Percentiles rank a stretch among this genome's conserved stretches.
Evolutionary conservation across 805 yeast species (phyloP).

Genomic region (Wickerhamomyces sydowiorum): DNA sequence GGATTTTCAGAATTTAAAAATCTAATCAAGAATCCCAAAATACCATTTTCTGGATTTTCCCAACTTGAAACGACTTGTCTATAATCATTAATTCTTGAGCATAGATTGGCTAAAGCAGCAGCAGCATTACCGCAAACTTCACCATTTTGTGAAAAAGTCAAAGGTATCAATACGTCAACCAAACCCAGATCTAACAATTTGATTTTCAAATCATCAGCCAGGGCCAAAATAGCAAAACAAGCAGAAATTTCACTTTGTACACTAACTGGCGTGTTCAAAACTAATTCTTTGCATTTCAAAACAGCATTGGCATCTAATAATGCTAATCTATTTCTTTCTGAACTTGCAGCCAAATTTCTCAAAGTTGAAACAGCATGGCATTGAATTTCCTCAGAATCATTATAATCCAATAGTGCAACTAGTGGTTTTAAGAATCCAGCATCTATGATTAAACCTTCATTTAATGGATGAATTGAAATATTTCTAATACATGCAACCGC

Average conservation of each 20-base stretch:
- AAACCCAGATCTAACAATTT: slow-evolving; percentile 79
- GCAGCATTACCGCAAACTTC: slow-evolving; percentile 99
- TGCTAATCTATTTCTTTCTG: slow-evolving; percentile 88
- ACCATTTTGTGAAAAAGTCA: slow-evolving; percentile 79
- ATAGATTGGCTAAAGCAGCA: slow-evolving; percentile 93
- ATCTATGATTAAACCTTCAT: slow-evolving; percentile 92
- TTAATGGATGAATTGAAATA: slow-evolving; percentile 92
- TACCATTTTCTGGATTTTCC: slow-evolving; percentile 78
- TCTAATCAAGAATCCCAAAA: slow-evolving; percentile 73
- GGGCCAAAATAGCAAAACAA: slow-evolving; percentile 92
- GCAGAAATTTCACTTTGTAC: slow-evolving; percentile 97
- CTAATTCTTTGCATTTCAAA: slow-evolving; percentile 83
- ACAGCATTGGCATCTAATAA: slow-evolving; percentile 95
- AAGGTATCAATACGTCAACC: slow-evolving; percentile 83
- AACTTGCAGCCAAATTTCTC: slow-evolving; percentile 92
- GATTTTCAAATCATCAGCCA: slow-evolving; percentile 90
- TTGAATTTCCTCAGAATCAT: slow-evolving; percentile 92
- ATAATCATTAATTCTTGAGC: slow-evolving; percentile 85
- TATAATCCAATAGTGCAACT: slow-evolving; percentile 75
- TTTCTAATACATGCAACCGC: slow-evolving; percentile 98
- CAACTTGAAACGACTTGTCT: slow-evolving; percentile 73
- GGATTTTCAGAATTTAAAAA: slow-evolving; percentile 81
- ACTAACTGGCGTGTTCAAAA: slow-evolving; percentile 77
- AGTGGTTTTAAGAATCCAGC: slow-evolving; percentile 94
- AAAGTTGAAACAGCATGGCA: slow-evolving; percentile 97